Percentiles rank a stretch among this genome's conserved stretches.
Conservation (phyloP, 176 grass and related monocot species). For the Cymbopogon citratus region DNA sequence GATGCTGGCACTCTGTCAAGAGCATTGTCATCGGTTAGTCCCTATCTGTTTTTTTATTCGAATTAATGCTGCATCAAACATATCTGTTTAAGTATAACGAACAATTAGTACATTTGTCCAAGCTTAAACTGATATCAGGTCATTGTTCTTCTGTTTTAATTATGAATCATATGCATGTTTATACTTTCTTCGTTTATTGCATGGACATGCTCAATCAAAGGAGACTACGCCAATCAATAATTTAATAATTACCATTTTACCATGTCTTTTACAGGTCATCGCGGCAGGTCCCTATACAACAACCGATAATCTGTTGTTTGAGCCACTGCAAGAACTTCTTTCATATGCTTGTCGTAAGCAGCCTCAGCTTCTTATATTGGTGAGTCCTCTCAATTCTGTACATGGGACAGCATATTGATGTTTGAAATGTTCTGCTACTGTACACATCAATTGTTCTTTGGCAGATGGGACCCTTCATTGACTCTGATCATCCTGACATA, state of each 20-base stretch:
- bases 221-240: background rate
- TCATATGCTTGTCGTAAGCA: slow-evolving; percentile 76
- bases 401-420: background rate
- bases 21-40: slow-evolving; percentile 62
- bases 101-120: background rate
- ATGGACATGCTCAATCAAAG: background rate
- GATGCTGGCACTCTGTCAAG: slow-evolving; percentile 30
- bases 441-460: slow-evolving; percentile 2
- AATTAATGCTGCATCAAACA: slow-evolving; percentile 9
- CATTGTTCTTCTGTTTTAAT: background rate
- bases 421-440: slow-evolving; percentile 21
- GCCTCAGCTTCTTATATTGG: slow-evolving; percentile 87
- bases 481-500: slow-evolving; percentile 90
- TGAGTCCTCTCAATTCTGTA: slow-evolving; percentile 32
- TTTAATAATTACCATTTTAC: background rate
- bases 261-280: slow-evolving; percentile 62
- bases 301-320: slow-evolving; percentile 86
- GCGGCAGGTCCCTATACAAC: slow-evolving; percentile 88
- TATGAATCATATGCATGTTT: background rate
- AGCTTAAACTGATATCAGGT: background rate
- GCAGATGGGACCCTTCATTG: slow-evolving; percentile 98
- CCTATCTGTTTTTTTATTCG: background rate
- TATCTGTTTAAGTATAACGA: background rate
- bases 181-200: background rate
- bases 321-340: slow-evolving; percentile 87